Evolutionary conservation across 2,329 filamentous ascomycete species (phyloP).

Genomic region (Diaporthe destruens): DNA sequence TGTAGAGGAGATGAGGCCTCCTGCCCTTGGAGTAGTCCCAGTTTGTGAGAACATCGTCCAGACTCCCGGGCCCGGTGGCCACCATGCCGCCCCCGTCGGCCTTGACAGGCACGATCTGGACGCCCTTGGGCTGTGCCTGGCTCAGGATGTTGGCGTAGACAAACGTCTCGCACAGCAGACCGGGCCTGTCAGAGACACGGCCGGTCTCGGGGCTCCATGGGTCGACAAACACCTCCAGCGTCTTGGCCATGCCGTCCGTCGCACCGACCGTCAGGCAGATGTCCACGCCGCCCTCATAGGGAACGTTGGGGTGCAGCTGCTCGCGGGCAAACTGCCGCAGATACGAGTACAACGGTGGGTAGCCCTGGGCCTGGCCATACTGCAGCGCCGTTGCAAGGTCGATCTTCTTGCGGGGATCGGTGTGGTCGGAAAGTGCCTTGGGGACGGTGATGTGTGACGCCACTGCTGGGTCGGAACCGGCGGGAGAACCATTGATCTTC

Average conservation of each 20-base stretch:
- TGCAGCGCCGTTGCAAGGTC: constrained; percentile 87
- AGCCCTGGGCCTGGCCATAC: constrained; percentile 86
- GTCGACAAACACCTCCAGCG: constrained; percentile 80
- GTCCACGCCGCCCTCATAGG: constrained; percentile 82
- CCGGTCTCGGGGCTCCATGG: constrained; percentile 79
- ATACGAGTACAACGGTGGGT: constrained; percentile 82
- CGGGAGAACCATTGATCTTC: constrained; percentile 43
- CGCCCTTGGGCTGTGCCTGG: constrained; percentile 73
- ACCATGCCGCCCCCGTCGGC: constrained; percentile 86
- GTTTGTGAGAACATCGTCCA: constrained; percentile 82
- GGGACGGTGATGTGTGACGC: constrained; percentile 76
- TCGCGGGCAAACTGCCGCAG: constrained; percentile 82
- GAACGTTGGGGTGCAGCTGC: constrained; percentile 83
- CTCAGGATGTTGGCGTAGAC: constrained; percentile 83
- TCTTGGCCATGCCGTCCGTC: constrained; percentile 88
- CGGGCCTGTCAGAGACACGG: constrained; percentile 77
- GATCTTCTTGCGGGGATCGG: constrained; percentile 76
- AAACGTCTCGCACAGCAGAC: constrained; percentile 83
- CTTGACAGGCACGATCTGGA: constrained; percentile 79
- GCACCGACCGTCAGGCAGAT: constrained; percentile 84
- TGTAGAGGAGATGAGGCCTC: constrained; percentile 88
- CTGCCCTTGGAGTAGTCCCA: constrained; percentile 83
- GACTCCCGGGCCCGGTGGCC: constrained; percentile 77
- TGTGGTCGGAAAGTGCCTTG: constrained; percentile 67
- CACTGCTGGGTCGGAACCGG: constrained; percentile 48